Evolutionary conservation across 495 filamentous ascomycete species (phyloP).

Genomic region (Aspergillus ellipticus): DNA sequence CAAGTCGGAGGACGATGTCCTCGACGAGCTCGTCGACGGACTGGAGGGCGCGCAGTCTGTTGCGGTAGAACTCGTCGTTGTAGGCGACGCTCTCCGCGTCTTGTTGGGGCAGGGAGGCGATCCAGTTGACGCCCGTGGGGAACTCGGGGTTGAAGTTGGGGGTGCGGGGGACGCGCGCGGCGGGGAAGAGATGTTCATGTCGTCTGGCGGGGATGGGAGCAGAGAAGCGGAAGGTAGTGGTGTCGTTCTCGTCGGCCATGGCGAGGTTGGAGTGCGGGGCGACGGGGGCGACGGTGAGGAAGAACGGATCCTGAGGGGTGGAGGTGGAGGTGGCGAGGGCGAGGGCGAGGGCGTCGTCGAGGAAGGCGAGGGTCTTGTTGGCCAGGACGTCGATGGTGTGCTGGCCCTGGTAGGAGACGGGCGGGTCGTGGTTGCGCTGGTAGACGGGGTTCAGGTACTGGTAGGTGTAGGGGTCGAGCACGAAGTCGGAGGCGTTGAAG

Average conservation of each 20-base stretch:
- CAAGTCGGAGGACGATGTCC: constrained; percentile 48
- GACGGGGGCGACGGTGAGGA: constrained; percentile 62
- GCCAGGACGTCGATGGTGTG: constrained; percentile 54
- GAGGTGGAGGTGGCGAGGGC: no score
- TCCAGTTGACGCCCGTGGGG: constrained; percentile 63
- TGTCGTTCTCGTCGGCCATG: constrained; percentile 17
- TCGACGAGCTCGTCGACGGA: constrained; percentile 70
- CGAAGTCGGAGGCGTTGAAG: constrained; percentile 51
- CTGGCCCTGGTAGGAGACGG: constrained; percentile 44
- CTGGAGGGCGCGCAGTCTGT: constrained; percentile 60
- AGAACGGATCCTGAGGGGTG: no score
- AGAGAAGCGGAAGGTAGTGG: constrained; percentile 30
- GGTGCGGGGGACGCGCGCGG: constrained; percentile 36
- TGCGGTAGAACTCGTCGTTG: constrained; percentile 65
- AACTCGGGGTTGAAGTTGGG: constrained; percentile 46
- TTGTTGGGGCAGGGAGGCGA: constrained; percentile 50
- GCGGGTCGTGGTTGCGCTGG: constrained; percentile 51
- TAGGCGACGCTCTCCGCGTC: constrained; percentile 54
- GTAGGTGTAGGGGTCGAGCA: constrained; percentile 63
- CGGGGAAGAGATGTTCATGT: constrained; percentile 36
- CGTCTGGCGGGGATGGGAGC: constrained; percentile 48
- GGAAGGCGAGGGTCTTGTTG: constrained; percentile 50
- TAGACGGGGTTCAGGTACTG: constrained; percentile 56
- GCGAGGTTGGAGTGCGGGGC: constrained; percentile 63
- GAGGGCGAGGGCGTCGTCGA: constrained; percentile 63